Conservation (phyloP, 2,329 filamentous ascomycete species). For the Apiospora sp. region DNA sequence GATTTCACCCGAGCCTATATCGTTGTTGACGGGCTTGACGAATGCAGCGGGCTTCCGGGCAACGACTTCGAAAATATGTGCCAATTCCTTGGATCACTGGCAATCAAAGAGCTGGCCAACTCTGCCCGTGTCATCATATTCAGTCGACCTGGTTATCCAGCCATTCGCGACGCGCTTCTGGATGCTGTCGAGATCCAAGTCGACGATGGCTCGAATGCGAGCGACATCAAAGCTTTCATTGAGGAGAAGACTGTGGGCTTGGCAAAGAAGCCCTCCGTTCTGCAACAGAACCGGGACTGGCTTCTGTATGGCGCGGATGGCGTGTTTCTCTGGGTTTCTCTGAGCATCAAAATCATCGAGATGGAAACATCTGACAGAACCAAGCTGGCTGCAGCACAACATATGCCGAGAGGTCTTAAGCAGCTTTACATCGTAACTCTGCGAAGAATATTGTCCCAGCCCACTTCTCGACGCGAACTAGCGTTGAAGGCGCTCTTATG, state of each 20-base stretch:
- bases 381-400: background rate
- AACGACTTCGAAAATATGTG: background rate
- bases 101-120: fast-evolving
- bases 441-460: background rate
- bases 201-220: background rate
- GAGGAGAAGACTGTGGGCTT: background rate
- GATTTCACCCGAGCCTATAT: background rate
- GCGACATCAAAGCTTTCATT: background rate
- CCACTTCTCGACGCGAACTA: background rate
- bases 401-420: background rate
- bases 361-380: background rate
- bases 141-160: background rate
- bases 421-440: background rate
- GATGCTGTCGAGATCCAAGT: background rate
- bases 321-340: slow-evolving; percentile 8
- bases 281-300: background rate
- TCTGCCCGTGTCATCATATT: background rate
- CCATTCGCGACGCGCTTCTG: background rate
- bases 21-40: slow-evolving; percentile 1
- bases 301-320: background rate
- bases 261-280: background rate
- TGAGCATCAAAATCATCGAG: background rate
- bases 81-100: background rate
- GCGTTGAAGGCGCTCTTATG: background rate
- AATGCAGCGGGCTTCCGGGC: background rate